These are phyloP conservation scores for Pichia sp. DNA, from an alignment of 1,139 yeast species.

Conservation along the genomic window DNA sequence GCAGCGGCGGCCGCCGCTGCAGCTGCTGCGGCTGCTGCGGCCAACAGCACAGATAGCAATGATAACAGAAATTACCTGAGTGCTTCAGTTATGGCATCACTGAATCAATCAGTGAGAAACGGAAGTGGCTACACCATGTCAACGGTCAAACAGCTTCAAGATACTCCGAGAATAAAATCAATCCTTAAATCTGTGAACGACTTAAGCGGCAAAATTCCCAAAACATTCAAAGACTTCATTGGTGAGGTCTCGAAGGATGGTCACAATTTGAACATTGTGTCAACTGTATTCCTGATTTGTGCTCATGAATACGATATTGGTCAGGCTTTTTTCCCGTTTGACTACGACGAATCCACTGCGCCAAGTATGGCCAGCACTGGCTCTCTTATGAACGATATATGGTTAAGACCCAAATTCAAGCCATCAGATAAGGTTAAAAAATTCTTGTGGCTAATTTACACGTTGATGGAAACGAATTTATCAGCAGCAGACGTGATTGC, in stretches of 20 bases:
- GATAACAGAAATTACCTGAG: not conserved
- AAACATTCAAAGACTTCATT: slow-evolving; percentile 27
- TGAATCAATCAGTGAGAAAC: slow-evolving; percentile 16
- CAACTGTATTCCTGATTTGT: slow-evolving; percentile 69
- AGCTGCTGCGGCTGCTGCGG: not conserved
- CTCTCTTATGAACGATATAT: slow-evolving; percentile 32
- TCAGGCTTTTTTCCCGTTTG: slow-evolving; percentile 25
- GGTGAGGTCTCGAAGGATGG: slow-evolving; percentile 13
- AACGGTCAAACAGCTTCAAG: slow-evolving; percentile 70
- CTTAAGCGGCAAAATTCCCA: slow-evolving; percentile 27
- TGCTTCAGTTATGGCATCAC: not conserved
- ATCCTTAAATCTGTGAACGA: slow-evolving; percentile 68
- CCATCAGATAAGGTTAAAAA: slow-evolving; percentile 66
- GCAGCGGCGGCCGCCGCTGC: not conserved
- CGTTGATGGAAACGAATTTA: slow-evolving; percentile 71
- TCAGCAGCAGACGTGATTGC: slow-evolving; percentile 45
- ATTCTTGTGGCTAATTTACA: slow-evolving; percentile 79
- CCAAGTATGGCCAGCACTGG: slow-evolving; percentile 23
- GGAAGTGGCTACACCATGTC: slow-evolving; percentile 30
- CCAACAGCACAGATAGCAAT: not conserved
- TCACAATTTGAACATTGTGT: slow-evolving; percentile 47
- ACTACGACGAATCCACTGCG: slow-evolving; percentile 13
- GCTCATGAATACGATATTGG: slow-evolving; percentile 44
- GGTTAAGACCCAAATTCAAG: slow-evolving; percentile 34
- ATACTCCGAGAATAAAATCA: slow-evolving; percentile 88